Evolutionary conservation across 208 protist species (phyloP), one percentile per base, ranked within the genome.

Genomic region (Vickermania ingenoplastis): DNA sequence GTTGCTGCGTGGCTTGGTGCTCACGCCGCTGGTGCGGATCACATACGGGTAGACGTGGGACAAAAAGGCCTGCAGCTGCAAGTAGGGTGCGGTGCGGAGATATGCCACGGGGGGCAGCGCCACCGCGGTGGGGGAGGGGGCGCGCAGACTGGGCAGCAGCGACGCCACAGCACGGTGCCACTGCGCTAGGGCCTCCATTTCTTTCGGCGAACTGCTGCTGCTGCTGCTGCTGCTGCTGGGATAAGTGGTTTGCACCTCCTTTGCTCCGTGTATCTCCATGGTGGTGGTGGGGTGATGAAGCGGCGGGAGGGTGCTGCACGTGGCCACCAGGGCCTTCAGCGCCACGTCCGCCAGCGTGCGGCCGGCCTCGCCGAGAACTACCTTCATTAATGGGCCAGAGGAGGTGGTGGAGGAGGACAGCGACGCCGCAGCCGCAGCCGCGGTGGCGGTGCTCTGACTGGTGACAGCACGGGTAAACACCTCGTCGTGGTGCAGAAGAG

Each of bases 331-430:
- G 2, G 70, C 79, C 11, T 83, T 77, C 55, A 91, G 63, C 17
- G 77, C 59, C 29, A 81, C 72, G 21, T 87, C 79, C 30, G 75
- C 83, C 28, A 94, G 63, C 22, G 77, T 73, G 27, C 51, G 72
- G 31, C 73, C 81, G 45, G 81, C 83, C 13, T 53, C 57, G 23
- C 57, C 75, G 36, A 45, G 7, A n/a, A n/a, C n/a, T n/a, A n/a
- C n/a, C n/a, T n/a, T n/a, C n/a, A n/a, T n/a, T n/a, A n/a, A n/a
- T n/a, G n/a, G n/a, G n/a, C n/a, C n/a, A n/a, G n/a, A n/a, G 36
- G 36, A 45, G 17, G 11, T 17, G 11, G 17, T 17, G 17, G 11
- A n/a, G 17, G 11, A n/a, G 7, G 11, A 7, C 7, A n/a, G 36
- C 11, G 7, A 17, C 11, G 7, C 17, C 11, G 11, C 17, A 17